These are phyloP conservation scores for Chiua sp. DNA, from an alignment of 1,284 basidiomycete genomes.

Conservation along the genomic window DNA sequence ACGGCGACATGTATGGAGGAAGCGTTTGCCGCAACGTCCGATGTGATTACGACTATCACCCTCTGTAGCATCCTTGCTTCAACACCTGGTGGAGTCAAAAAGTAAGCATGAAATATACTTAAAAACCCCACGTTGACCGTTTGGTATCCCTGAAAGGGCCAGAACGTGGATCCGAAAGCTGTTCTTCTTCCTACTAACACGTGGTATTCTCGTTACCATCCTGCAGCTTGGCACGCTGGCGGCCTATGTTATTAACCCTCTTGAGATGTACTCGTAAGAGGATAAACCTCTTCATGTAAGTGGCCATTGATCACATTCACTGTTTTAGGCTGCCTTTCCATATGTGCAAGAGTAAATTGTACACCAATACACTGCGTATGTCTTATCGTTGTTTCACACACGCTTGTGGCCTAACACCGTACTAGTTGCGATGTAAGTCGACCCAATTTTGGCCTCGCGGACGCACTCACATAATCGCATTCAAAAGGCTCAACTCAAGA, in stretches of 20 bases:
- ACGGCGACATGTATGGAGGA: constrained; percentile 4
- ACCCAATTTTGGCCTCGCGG: too few species aligned
- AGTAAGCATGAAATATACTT: background rate
- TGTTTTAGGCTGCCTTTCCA: constrained; percentile 12
- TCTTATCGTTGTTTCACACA: background rate
- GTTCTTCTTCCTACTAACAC: constrained; percentile 16
- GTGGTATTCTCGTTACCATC: constrained; percentile 15
- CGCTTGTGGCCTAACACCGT: too few species aligned
- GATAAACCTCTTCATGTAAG: background rate
- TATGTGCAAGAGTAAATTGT: constrained; percentile 16
- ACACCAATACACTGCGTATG: constrained; percentile 10
- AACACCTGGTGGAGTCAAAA: constrained; percentile 8
- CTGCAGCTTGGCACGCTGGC: constrained; percentile 7
- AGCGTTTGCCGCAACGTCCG: constrained; percentile 2
- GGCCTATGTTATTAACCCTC: background rate
- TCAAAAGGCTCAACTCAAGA: too few species aligned
- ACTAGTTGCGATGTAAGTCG: too few species aligned
- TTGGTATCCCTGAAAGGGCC: background rate
- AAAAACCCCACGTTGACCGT: background rate
- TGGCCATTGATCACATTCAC: background rate
- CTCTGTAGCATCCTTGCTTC: constrained; percentile 18
- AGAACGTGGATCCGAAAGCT: constrained; percentile 7
- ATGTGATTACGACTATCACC: constrained; percentile 11
- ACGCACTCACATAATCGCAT: too few species aligned
- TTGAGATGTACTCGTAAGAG: constrained; percentile 13